A percentile compares a stretch with the other conserved stretches of the same genome.
These are phyloP conservation scores for Aspergillus steynii DNA, from an alignment of 495 filamentous ascomycete genomes.

Conservation along the genomic window DNA sequence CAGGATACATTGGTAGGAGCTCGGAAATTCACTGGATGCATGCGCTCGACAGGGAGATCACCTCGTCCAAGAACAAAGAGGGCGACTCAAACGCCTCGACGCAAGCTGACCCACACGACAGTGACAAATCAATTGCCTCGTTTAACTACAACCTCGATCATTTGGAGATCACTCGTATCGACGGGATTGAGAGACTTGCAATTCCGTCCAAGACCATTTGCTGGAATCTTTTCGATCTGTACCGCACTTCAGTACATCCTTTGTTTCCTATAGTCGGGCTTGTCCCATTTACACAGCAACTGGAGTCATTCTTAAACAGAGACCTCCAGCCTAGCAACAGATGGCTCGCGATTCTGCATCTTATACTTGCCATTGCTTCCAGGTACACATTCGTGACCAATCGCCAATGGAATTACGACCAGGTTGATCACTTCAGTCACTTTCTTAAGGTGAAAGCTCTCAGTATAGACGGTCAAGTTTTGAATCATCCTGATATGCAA, in stretches of 20 bases:
- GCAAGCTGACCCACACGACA: conserved; percentile 27
- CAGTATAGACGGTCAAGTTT: conserved; percentile 49
- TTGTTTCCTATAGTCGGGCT: conserved; percentile 61
- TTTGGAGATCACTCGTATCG: conserved; percentile 43
- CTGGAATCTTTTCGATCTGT: conserved; percentile 57
- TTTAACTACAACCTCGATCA: conserved; percentile 54
- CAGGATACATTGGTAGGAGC: conserved; percentile 60
- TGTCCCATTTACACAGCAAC: conserved; percentile 53
- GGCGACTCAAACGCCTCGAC: conserved; percentile 25
- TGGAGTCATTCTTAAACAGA: conserved; percentile 43
- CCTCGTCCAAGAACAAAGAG: conserved; percentile 24
- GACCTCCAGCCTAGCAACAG: conserved; percentile 44
- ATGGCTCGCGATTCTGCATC: conserved; percentile 61
- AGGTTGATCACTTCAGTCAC: conserved; percentile 55
- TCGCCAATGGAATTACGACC: conserved; percentile 44
- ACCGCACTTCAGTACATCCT: conserved; percentile 58
- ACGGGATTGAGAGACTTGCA: conserved; percentile 46
- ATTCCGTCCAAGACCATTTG: conserved; percentile 53
- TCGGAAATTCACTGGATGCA: conserved; percentile 63
- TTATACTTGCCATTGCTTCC: conserved; percentile 62
- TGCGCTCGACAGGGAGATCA: conserved; percentile 39
- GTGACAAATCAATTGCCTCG: conserved; percentile 31
- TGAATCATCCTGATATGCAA: conserved; percentile 55
- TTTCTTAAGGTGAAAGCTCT: conserved; percentile 55
- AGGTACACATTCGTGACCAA: conserved; percentile 49